Conservation (phyloP, 208 protist genomes). For the Acanthamoeba royreba region DNA sequence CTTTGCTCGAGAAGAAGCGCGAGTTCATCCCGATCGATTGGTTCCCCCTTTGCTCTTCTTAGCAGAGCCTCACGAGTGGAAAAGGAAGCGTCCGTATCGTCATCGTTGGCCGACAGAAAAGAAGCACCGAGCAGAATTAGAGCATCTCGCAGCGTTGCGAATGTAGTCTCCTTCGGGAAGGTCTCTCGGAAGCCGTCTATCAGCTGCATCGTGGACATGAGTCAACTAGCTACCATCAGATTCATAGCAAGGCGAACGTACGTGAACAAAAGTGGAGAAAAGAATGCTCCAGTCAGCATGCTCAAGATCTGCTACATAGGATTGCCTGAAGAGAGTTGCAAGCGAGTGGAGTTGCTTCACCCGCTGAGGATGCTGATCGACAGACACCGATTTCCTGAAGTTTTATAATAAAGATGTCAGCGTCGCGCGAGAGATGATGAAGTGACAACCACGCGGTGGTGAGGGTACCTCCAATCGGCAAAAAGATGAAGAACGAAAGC, state of each 20-base stretch:
- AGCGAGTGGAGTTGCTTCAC: slow-evolving; percentile 13
- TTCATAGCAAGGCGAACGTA: background rate
- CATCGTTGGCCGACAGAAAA: background rate
- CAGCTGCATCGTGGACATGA: background rate
- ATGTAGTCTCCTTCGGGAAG: background rate
- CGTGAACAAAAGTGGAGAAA: background rate
- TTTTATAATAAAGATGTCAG: background rate
- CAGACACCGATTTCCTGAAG: slow-evolving; percentile 1
- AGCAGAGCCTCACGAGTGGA: background rate
- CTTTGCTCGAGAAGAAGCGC: background rate
- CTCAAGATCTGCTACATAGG: background rate
- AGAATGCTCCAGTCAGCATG: slow-evolving; percentile 20
- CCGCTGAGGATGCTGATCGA: background rate
- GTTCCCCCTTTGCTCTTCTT: too few species aligned
- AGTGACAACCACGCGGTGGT: background rate
- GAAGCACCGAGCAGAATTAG: background rate
- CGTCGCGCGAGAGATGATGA: background rate
- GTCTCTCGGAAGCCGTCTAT: background rate
- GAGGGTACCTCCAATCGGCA: slow-evolving; percentile 12
- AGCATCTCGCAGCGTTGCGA: background rate
- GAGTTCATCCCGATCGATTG: background rate
- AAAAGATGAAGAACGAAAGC: slow-evolving; percentile 23
- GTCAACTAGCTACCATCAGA: background rate
- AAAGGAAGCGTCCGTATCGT: background rate
- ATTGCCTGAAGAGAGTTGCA: slow-evolving; percentile 5